Base-by-base conservation (phyloP, 345 rosid species). In the Adansonia digitata region DNA sequence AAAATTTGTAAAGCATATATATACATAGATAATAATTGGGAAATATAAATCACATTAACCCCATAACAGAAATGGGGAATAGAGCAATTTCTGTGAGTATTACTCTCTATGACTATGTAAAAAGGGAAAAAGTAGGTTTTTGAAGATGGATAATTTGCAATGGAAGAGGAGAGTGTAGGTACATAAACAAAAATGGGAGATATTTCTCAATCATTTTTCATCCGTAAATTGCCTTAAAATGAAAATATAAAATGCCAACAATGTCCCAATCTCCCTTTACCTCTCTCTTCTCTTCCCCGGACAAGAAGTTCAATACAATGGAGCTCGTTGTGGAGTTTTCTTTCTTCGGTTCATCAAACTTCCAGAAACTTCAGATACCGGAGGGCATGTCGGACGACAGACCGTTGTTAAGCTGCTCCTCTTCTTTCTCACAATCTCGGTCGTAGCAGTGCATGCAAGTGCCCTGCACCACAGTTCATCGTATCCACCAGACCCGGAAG, bases 281-380 rank as follows among this genome's bases (percentile, higher is more conserved):
- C 71, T 18, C 57, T 12, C 70, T 39, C 24, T 20, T 24, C 5
- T n/a, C 67, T 35, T 53, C 65, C 53, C 42, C 15, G 40, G 31
- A n/a, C 49, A 34, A 4, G 1, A 2, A 45, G 24, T 63, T 89
- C 81, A 94, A 75, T 89, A 86, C n/a, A 94, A 90, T 24, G 98
- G 98, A 43, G 98, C 89, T 71, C 98, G 82, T 55, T 85, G 89
- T 35, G 98, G 98, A 7, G 93, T 84, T 70, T 83, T 91, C 87
- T 94, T 92, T 59, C 98, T 72, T 62, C 98, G 87, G 79, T 81
- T 94, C 75, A 86, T 82, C 72, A 86, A 74, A 60, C 59, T 82
- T 11, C 68, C 85, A 46, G 93, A 84, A 39, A 80, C 81, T 43
- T 84, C 94, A 4, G 85, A 70, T 0, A 63, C 76, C n/a, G 84